These are phyloP conservation scores for Rugonectria rugulosa DNA, from an alignment of 2,329 filamentous ascomycete species.

Conservation along the genomic window DNA sequence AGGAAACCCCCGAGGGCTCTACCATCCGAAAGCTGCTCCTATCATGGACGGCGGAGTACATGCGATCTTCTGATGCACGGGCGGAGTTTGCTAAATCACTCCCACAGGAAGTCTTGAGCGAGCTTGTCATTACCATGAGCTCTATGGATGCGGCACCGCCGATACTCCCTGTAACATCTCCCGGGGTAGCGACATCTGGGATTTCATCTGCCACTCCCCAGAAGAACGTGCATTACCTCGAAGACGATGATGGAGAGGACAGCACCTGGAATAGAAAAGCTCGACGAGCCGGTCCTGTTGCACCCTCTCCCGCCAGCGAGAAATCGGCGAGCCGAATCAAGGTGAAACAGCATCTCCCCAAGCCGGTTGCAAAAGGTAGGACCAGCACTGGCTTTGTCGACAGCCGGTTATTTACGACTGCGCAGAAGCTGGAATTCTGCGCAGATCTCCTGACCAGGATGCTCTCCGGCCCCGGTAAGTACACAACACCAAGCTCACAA, in stretches of 20 bases:
- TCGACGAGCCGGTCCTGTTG: conserved; percentile 45
- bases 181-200: conserved; percentile 25
- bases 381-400: conserved; percentile 44
- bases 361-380: conserved; percentile 45
- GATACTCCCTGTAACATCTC: conserved; percentile 35
- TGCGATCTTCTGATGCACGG: conserved; percentile 63
- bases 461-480: conserved; percentile 66
- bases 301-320: conserved; percentile 22
- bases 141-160: conserved; percentile 54
- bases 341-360: conserved; percentile 40
- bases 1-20: conserved; percentile 67
- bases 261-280: conserved; percentile 48
- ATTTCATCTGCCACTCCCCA: conserved; percentile 37
- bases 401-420: conserved; percentile 43
- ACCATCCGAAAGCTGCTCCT: conserved; percentile 65
- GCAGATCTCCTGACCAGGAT: conserved; percentile 65
- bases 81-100: conserved; percentile 67
- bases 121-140: conserved; percentile 69
- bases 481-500: neutral
- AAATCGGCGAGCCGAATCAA: conserved; percentile 41
- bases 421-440: conserved; percentile 64
- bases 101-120: conserved; percentile 68
- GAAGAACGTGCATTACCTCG: conserved; percentile 60
- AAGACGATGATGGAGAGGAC: conserved; percentile 52
- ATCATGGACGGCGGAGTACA: conserved; percentile 70